Evolutionary conservation across 257 asterid genomes (phyloP), one percentile per base, ranked within the genome.

Genomic region (Solanum habrochaites): DNA sequence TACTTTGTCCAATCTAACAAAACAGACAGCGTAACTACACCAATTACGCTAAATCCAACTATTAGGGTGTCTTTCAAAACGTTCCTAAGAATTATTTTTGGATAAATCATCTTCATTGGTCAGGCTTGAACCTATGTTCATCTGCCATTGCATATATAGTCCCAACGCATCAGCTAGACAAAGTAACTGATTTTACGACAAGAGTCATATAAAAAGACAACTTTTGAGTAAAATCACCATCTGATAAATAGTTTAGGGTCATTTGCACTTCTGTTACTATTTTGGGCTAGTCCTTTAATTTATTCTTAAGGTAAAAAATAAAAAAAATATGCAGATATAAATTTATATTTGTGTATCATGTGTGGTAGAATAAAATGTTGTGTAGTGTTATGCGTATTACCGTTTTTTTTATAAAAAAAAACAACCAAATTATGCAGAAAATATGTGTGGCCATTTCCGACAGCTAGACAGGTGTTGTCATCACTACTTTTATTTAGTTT

Each of bases 361-460:
- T 32, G 2, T 73, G 56, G 20, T 73, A 21, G 20, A 11, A 74
- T 39, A 74, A 74, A 72, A 70, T 15, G 25, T 23, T 11, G 2
- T 11, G 32, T 29, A 25, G 31, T 1, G 16, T 40, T 66, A 32
- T 71, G 47, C 8, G 8, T 32, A 16, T 71, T 37, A 18, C 14
- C 23, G 29, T 32, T 32, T 32, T 32, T 31, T 31, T 31, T 32
- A 4, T 3, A 0, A 3, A 32, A 31, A 31, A 31, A 32, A 32
- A 32, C 35, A 32, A 32, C 35, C 35, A 32, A 32, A 32, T 32
- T 32, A 32, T 32, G 35, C 35, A 77, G 83, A 75, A 75, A 7
- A 75, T 42, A 7, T 12, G 83, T n/a, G 83, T n/a, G 83, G 60
- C 83, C 47, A 75, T 75, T 75, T n/a, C 37, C n/a, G 37, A 75